Evolutionary conservation across 371 early-diverging fungal species (phyloP), one percentile per base, ranked within the genome.

Genomic region (Rhizomucor miehei): DNA sequence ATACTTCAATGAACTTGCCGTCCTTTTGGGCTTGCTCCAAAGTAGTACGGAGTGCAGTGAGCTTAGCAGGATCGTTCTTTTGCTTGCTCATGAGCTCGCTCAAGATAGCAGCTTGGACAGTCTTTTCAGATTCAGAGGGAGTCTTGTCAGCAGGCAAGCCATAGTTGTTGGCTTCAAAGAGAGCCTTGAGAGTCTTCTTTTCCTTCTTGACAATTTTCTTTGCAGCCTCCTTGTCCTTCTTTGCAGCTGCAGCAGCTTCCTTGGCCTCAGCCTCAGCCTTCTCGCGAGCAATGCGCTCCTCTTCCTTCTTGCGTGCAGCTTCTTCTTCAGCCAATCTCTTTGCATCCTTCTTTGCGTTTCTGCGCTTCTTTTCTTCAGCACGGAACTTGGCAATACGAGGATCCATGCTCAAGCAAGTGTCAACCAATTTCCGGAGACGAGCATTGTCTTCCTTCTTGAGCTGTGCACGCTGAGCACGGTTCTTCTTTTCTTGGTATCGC

Each of bases 381-480:
- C 89, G 91, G 86, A 92, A 95, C 55, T 77, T 59, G 57, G 77
- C 79, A 75, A 97, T 91, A 63, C 99, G 92, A 51, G 97, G 97
- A 75, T 98, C 99, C 14, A 81, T 52, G 59, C 79, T 75, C 60
- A 92, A 63, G 49, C 93, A 93, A 44, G 80, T 78, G 66, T 95
- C 95, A 38, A 97, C 91, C 45, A 98, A 69, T 51, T 83, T 84
- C 63, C 86, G 88, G 17, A 95, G 68, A 66, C 98, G 89, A 54
- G 90, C 86, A 70, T 85, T 94, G 72, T 98, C 99, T 75, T 97
- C 97, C 85, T 94, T 97, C 91, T 98, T 98, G 58, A 78, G 81
- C 70, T 88, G 87, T 50, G 90, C 84, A 53, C 99, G 89, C 67
- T 89, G 90, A 66, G 91, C 89, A 79, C 88, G 87, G 89, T 98